Base-by-base conservation (phyloP, 2,329 filamentous ascomycete genomes). In the Cadophora malorum region DNA sequence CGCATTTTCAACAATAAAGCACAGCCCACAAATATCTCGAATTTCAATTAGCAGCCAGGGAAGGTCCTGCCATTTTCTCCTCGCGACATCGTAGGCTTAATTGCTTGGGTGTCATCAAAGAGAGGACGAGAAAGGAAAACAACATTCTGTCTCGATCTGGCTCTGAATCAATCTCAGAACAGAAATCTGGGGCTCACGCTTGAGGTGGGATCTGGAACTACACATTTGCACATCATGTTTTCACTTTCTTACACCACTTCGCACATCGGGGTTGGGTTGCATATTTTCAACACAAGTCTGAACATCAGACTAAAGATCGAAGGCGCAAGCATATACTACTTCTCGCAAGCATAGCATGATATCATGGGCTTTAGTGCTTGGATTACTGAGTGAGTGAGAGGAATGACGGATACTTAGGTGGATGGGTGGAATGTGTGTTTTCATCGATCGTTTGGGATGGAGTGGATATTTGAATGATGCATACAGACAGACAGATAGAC, bases 251-350 rank as follows among this genome's bases (percentile, higher is more conserved):
- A 10, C 50, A 31, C 10, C 38, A 10, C 10, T 45, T 45, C 14
- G 8, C 23, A 52, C 49, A 52, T n/a, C n/a, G n/a, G n/a, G n/a
- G n/a, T n/a, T n/a, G n/a, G n/a, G n/a, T n/a, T n/a, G n/a, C n/a
- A n/a, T n/a, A n/a, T n/a, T n/a, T n/a, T n/a, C n/a, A n/a, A n/a
- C n/a, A n/a, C n/a, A n/a, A n/a, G n/a, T n/a, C n/a, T n/a, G n/a
- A n/a, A n/a, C n/a, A n/a, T n/a, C n/a, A 49, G 45, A 49, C 19
- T 19, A 49, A 53, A 53, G 50, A 31, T 53, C 52, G 25, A 55
- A 33, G 28, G 52, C 25, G 52, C 52, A 55, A 55, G 45, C 19
- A 49, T 55, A 55, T 55, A 25, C 52, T 33, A 55, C 25, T 55
- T 55, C 52, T 55, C 52, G 28, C 25, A 55, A 53, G 12, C 50